Evolutionary conservation across 2,329 filamentous ascomycete genomes (phyloP), one percentile per base, ranked within the genome.

Genomic region (Cordyceps fumosorosea): DNA sequence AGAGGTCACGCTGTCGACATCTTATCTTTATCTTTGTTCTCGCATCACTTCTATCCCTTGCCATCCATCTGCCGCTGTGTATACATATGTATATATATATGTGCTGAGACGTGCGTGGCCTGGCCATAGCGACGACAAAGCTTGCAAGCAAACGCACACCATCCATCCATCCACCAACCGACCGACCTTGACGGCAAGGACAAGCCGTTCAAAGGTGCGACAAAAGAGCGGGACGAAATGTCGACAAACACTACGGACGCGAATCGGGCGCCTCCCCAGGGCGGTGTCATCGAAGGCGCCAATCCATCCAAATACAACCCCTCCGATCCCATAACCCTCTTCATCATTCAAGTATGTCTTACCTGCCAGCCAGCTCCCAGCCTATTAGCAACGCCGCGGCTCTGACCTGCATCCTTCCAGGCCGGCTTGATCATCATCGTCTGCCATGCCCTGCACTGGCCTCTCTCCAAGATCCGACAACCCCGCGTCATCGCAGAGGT

Each of bases 401-500:
- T 20, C 58, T 67, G 53, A 66, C 62, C 11, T 3, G 20, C 64
- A 56, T 64, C 45, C 67, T 29, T 29, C 18, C 62, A 78, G 70
- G 74, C 72, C 51, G 65, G 72, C 55, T 85, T 82, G 42, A 78
- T 77, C 62, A 72, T 81, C 64, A 75, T 82, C 44, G 75, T 81
- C 55, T 82, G 79, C 56, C 75, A 80, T 58, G 63, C 77, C 12
- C 70, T 93, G 22, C 89, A 93, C 72, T 92, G 84, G 77, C 90
- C 90, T 11, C 82, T 93, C 5, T 88, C 88, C 67, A 88, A 87
- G 69, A 80, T 95, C 56, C 86, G 89, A 62, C 90, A 95, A 71
- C 90, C 90, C 65, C 85, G 89, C 53, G 90, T 95, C 67, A 93
- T 95, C 68, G 88, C 90, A 56, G 90, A 95, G 76, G 90, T 95